Evolutionary conservation across 495 filamentous ascomycete genomes (phyloP), one percentile per base, ranked within the genome.

Genomic region (Filosporella fistucella): DNA sequence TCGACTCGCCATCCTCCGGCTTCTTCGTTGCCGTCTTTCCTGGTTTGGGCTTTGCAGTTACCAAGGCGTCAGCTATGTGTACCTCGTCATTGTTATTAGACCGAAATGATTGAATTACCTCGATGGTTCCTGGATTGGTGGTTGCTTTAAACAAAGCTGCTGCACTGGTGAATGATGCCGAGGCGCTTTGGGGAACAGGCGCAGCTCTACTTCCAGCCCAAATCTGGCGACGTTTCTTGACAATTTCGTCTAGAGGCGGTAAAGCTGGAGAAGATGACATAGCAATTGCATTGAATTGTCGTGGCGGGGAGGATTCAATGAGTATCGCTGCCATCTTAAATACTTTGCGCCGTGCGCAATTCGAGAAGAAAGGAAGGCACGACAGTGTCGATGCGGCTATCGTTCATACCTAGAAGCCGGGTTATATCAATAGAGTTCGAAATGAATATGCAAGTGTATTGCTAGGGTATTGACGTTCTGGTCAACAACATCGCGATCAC

Each of bases 181-280:
- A 33, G 7, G 63, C 66, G 44, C 63, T 50, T 17, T 49, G 33
- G 22, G 69, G 63, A 24, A 67, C 61, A 2, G 63, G 58, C 0
- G 61, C 53, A 14, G 50, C 63, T 32, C 59, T 59, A 32, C 57
- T 68, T 16, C 64, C 67, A 24, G 55, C 66, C 21, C 52, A 51
- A 23, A 70, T 36, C 2, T 53, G n/a, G 7, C 62, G 48, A 3
- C 55, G 57, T 39, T 62, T 55, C 34, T 62, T 70, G 5, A 63
- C 55, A 6, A 70, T 40, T 2, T 74, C 66, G 37, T 52, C 47
- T 5, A 73, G 57, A 2, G 69, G 66, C 10, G 72, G 72, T 1
- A 75, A 52, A 18, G 39, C 34, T 26, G 54, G 75, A 9, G 74
- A 77, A 0, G 74, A 74, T 2, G 65, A 65, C 25, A 72, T 33